Conservation (phyloP, 495 filamentous ascomycete species). For the Penicillium waksmanii region DNA sequence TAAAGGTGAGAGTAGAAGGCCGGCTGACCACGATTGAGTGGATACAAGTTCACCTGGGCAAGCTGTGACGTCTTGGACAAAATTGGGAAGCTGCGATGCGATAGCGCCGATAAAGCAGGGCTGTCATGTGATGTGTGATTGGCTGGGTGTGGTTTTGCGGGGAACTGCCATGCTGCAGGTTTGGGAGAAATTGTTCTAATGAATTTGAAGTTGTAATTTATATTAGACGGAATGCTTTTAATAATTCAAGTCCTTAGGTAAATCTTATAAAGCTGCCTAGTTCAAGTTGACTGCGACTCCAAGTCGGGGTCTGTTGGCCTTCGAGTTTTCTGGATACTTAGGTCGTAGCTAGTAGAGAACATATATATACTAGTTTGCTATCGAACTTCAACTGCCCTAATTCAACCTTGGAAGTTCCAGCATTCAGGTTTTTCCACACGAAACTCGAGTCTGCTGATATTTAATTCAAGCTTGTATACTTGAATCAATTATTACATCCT, state of each 20-base stretch:
- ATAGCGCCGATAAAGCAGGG: constrained; percentile 26
- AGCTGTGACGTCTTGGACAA: constrained; percentile 17
- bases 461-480: background rate
- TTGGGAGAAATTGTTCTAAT: no score
- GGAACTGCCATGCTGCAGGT: background rate
- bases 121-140: constrained; percentile 29
- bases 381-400: background rate
- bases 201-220: no score
- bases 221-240: no score
- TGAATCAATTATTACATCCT: no score
- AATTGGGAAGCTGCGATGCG: constrained; percentile 18
- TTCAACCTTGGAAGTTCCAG: background rate
- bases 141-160: constrained; percentile 17
- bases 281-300: no score
- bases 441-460: background rate
- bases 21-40: constrained; percentile 2
- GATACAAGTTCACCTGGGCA: background rate
- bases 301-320: no score
- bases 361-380: background rate
- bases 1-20: background rate
- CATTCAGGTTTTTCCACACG: no score
- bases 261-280: no score
- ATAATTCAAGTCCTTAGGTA: no score
- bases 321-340: no score
- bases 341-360: no score